Evolutionary conservation across 1,284 basidiomycete species (phyloP).

Genomic region (Gymnopus androsaceus): DNA sequence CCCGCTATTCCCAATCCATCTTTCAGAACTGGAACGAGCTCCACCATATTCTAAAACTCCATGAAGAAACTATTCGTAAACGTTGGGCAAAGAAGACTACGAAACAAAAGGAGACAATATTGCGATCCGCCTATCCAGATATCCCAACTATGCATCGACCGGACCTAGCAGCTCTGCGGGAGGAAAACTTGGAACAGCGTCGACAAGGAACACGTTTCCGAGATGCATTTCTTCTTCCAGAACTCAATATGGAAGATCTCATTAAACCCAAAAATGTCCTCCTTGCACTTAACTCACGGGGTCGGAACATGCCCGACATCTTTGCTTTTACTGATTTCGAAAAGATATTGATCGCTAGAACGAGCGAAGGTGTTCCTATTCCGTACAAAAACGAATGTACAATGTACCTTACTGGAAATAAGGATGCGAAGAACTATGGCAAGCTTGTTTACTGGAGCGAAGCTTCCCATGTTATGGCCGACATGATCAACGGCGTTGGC

Average conservation of each 20-base stretch:
- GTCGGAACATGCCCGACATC: background rate
- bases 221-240: background rate
- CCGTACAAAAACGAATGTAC: background rate
- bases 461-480: background rate
- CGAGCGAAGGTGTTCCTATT: background rate
- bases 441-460: background rate
- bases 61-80: background rate
- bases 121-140: background rate
- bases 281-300: background rate
- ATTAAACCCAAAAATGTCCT: background rate
- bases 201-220: background rate
- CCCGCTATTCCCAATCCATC: no score
- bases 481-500: background rate
- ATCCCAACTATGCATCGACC: background rate
- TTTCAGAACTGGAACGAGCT: no score
- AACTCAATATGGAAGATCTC: background rate
- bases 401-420: background rate
- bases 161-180: background rate
- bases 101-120: background rate
- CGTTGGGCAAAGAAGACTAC: background rate
- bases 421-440: background rate
- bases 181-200: background rate
- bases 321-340: background rate
- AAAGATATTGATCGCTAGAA: background rate
- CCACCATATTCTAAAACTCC: no score